A percentile compares a stretch with the other conserved stretches of the same genome.
Conservation (phyloP, 2,329 filamentous ascomycete species). For the Calonectria multiphialidica region DNA sequence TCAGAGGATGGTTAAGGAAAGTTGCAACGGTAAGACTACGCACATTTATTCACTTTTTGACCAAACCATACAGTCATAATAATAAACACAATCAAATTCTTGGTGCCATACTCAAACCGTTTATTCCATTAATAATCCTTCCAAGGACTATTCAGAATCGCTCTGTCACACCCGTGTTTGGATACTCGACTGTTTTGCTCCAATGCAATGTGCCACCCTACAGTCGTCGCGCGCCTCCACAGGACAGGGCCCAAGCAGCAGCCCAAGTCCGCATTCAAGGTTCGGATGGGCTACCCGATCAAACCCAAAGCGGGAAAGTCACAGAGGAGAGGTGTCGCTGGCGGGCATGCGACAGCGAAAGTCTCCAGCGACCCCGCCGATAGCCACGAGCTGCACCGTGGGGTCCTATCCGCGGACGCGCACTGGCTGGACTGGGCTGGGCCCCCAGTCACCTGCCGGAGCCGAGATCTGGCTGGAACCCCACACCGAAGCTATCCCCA, state of each 20-base stretch:
- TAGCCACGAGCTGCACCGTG: background rate
- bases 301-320: background rate
- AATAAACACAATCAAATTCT: no score
- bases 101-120: no score
- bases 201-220: no score
- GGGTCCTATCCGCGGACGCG: background rate
- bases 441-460: constrained; percentile 7
- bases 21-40: no score
- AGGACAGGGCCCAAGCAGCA: no score
- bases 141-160: no score
- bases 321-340: background rate
- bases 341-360: constrained; percentile 12
- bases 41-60: no score
- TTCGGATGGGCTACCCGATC: background rate
- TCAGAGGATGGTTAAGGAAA: background rate
- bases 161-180: no score
- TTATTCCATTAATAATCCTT: no score
- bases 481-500: background rate
- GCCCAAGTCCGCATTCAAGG: background rate
- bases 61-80: no score
- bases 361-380: background rate
- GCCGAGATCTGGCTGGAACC: background rate
- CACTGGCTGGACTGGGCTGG: background rate
- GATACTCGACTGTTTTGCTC: no score
- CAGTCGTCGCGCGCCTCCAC: no score